Conservation (phyloP, 2,329 filamentous ascomycete species). For the Epichloe gansuensis region DNA sequence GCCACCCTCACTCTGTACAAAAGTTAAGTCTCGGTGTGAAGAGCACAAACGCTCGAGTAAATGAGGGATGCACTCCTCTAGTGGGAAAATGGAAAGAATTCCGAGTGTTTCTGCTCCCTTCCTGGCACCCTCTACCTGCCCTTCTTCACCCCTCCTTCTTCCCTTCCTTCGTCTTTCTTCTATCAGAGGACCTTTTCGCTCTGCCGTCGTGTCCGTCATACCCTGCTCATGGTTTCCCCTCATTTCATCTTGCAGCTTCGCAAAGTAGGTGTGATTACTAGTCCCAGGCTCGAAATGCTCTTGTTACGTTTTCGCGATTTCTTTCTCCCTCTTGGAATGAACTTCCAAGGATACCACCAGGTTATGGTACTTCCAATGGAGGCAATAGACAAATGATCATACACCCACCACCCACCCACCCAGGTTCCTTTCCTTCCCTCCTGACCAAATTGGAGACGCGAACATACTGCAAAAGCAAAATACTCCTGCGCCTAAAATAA, state of each 20-base stretch:
- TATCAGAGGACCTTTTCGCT: background rate
- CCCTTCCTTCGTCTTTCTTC: background rate
- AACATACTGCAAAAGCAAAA: background rate
- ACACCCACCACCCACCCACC: conserved; percentile 1
- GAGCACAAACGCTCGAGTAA: background rate
- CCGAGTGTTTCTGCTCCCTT: background rate
- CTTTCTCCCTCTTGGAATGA: background rate
- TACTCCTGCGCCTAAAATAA: background rate
- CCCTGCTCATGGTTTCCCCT: background rate
- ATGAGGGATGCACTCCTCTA: background rate
- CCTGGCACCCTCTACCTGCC: background rate
- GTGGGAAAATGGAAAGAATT: background rate
- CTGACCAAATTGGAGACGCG: background rate
- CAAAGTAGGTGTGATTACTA: background rate
- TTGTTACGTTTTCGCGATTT: background rate
- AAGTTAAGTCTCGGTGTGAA: no score
- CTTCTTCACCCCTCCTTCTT: background rate
- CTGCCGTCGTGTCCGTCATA: background rate
- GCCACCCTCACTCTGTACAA: background rate
- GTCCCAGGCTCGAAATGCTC: background rate
- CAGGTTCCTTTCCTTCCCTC: background rate
- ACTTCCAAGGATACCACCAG: background rate
- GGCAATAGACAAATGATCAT: conserved; percentile 2
- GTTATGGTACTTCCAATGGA: background rate
- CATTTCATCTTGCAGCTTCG: background rate